Evolutionary conservation across 768 basidiomycete species (phyloP).

Genomic region (Suillus sp.): DNA sequence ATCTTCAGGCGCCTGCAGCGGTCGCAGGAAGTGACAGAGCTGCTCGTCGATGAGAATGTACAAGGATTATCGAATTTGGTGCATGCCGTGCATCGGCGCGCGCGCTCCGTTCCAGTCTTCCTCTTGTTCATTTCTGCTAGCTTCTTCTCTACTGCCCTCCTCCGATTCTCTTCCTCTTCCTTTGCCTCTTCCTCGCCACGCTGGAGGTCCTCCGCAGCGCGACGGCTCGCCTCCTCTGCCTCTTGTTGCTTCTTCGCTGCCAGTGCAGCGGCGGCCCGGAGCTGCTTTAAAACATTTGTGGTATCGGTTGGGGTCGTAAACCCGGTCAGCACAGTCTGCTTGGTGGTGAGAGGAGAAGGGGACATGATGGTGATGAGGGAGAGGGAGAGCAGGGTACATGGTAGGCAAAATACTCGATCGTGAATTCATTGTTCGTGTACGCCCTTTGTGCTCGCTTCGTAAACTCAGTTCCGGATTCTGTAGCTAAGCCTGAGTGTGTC

Average conservation of each 20-base stretch:
- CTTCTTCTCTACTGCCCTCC: neutral
- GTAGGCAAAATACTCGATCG: neutral
- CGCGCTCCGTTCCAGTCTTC: neutral
- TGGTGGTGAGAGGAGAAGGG: neutral
- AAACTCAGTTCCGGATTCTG: neutral
- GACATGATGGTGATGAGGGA: neutral
- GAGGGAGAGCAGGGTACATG: neutral
- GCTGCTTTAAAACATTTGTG: neutral
- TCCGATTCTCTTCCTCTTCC: neutral
- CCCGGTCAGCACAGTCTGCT: neutral
- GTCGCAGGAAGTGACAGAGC: neutral
- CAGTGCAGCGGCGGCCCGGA: neutral
- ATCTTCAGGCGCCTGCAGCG: neutral
- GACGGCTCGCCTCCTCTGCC: conserved; percentile 2
- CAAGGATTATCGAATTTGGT: neutral
- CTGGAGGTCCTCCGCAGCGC: neutral
- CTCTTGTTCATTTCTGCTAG: neutral
- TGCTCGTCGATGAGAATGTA: neutral
- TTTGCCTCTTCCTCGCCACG: neutral
- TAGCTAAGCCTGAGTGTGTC: neutral
- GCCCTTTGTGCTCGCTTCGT: neutral
- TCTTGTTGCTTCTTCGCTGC: neutral
- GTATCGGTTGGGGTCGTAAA: neutral
- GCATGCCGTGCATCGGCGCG: neutral
- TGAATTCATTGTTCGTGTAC: neutral